Percentiles rank a stretch among this genome's conserved stretches.
These are phyloP conservation scores for Coemansia sp. DNA, from an alignment of 192 early-diverging fungal species.

Conservation along the genomic window DNA sequence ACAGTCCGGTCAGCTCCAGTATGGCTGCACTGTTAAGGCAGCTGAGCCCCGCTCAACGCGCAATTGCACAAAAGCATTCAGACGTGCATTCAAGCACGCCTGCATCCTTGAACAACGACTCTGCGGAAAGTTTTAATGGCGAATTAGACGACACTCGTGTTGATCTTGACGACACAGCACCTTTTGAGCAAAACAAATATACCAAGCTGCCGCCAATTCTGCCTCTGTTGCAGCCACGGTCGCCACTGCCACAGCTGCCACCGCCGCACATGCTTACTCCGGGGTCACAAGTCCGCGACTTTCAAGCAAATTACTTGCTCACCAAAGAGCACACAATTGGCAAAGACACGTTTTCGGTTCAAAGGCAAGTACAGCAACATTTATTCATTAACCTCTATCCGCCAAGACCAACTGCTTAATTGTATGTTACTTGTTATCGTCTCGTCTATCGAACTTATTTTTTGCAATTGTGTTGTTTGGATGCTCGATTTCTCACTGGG, in stretches of 20 bases:
- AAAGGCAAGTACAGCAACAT: slow-evolving; percentile 1
- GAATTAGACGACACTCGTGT: slow-evolving; percentile 33
- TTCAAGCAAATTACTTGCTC: not conserved
- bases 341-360: not conserved
- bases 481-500: too few species aligned
- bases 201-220: not conserved
- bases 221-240: slow-evolving; percentile 4
- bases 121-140: not conserved
- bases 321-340: too few species aligned
- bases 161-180: slow-evolving; percentile 10
- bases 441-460: too few species aligned
- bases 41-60: not conserved
- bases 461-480: too few species aligned
- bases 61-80: not conserved
- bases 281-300: not conserved
- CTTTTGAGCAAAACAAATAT: not conserved
- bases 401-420: too few species aligned
- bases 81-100: not conserved
- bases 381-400: too few species aligned
- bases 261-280: slow-evolving; percentile 10
- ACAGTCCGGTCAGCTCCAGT: slow-evolving; percentile 3
- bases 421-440: too few species aligned
- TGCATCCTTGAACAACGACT: not conserved
- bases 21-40: not conserved
- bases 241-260: slow-evolving; percentile 4